phyloP scores from a whole-genome alignment of 1,139 yeast genomes.

The Pichia sp. region DNA sequence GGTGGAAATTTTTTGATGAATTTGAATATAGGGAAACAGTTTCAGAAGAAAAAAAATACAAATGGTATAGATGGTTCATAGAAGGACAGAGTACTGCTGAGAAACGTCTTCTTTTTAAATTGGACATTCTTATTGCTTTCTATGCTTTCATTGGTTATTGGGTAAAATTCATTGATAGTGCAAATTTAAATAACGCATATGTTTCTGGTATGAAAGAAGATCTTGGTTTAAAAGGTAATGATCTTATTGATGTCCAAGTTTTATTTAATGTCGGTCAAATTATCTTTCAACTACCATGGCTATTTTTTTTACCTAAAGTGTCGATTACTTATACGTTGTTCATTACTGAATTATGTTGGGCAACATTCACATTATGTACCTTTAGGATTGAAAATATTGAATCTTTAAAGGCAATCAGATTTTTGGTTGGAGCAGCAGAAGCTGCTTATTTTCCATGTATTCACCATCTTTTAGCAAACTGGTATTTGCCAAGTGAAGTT shows the following conservation, averaged over 20 bases:
- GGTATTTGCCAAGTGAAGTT: conserved; percentile 42
- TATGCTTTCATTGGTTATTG: conserved; percentile 61
- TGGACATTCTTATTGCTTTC: conserved; percentile 55
- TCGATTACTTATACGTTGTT: conserved; percentile 56
- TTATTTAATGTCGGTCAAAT: conserved; percentile 54
- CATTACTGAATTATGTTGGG: conserved; percentile 57
- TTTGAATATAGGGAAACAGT: conserved; percentile 15
- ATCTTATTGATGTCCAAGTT: conserved; percentile 54
- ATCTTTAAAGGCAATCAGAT: conserved; percentile 44
- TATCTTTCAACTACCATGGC: conserved; percentile 44
- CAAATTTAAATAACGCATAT: conserved; percentile 59
- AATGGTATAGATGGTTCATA: conserved; percentile 18
- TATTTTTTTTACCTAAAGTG: conserved; percentile 30
- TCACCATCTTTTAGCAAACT: conserved; percentile 55
- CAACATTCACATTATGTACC: conserved; percentile 52
- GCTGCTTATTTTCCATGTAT: conserved; percentile 54
- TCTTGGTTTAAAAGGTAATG: conserved; percentile 56
- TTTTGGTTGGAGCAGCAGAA: conserved; percentile 58
- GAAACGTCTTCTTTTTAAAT: conserved; percentile 47
- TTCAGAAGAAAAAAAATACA: conserved; percentile 5
- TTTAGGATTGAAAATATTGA: conserved; percentile 38
- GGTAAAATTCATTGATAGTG: conserved; percentile 62
- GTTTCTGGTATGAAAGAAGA: conserved; percentile 61
- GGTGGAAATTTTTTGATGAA: conserved; percentile 39
- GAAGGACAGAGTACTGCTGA: conserved; percentile 25